These are phyloP conservation scores for Neofusicoccum kwambonambiense DNA, from an alignment of 2,329 filamentous ascomycete genomes.

Conservation along the genomic window DNA sequence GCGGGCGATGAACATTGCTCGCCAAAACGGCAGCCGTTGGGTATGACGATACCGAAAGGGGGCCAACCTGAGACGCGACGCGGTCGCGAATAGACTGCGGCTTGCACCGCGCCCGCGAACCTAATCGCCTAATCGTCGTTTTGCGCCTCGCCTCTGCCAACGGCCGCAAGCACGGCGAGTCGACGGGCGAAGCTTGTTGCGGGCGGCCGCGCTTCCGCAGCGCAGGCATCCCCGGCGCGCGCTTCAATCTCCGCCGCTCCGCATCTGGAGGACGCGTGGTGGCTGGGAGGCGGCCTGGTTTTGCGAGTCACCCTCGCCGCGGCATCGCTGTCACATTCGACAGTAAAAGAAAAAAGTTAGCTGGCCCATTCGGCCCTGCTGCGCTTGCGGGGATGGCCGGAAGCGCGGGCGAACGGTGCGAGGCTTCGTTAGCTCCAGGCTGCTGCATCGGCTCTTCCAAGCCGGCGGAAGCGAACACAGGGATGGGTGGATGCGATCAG, in stretches of 20 bases:
- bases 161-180: conserved; percentile 1
- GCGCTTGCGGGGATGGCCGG: conserved; percentile 38
- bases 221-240: background rate
- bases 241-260: background rate
- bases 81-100: conserved; percentile 15
- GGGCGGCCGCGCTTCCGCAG: background rate
- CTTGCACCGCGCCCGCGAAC: conserved; percentile 13
- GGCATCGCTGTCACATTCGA: background rate
- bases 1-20: background rate
- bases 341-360: background rate
- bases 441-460: conserved; percentile 34
- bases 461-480: conserved; percentile 37
- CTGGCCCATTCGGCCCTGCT: conserved; percentile 1
- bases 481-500: conserved; percentile 28
- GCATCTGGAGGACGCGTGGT: background rate
- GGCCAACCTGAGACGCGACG: conserved; percentile 15
- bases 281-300: background rate
- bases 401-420: conserved; percentile 33
- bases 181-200: background rate
- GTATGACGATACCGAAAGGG: conserved; percentile 5
- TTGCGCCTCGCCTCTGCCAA: background rate
- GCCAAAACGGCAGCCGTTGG: conserved; percentile 2
- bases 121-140: conserved; percentile 12
- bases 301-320: background rate
- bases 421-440: conserved; percentile 24